Evolutionary conservation across 2,329 filamentous ascomycete genomes (phyloP).

Genomic region (Elsinoe australis): DNA sequence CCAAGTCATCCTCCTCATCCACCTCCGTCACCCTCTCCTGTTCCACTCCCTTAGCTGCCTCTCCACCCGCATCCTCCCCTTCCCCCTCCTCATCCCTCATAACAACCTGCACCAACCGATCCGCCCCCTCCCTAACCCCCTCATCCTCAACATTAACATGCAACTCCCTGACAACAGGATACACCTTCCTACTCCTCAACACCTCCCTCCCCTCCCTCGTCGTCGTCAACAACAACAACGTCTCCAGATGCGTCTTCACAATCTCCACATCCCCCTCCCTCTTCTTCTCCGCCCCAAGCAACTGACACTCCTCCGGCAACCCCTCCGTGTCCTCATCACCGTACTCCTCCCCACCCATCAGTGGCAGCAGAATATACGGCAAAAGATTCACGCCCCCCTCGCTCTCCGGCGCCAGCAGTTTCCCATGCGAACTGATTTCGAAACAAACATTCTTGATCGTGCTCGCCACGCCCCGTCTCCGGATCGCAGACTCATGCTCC

Average conservation of each 20-base stretch:
- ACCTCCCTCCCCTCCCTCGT: slow-evolving; percentile 66
- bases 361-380: slow-evolving; percentile 79
- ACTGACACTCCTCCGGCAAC: slow-evolving; percentile 85
- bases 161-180: slow-evolving; percentile 80
- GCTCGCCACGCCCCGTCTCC: slow-evolving; percentile 87
- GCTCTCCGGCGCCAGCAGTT: slow-evolving; percentile 27
- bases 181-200: slow-evolving; percentile 71
- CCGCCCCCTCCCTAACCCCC: slow-evolving; percentile 72
- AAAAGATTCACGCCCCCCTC: slow-evolving; percentile 70
- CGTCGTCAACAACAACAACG: slow-evolving; percentile 72
- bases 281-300: slow-evolving; percentile 81
- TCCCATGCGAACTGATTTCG: slow-evolving; percentile 63
- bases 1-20: slow-evolving; percentile 34
- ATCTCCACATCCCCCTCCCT: slow-evolving; percentile 70
- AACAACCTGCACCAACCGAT: slow-evolving; percentile 80
- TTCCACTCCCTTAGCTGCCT: too few species aligned
- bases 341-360: slow-evolving; percentile 83
- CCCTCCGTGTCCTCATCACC: slow-evolving; percentile 73
- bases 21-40: slow-evolving; percentile 37
- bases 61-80: slow-evolving; percentile 36
- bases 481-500: slow-evolving; percentile 73
- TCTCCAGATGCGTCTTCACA: slow-evolving; percentile 82
- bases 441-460: slow-evolving; percentile 94
- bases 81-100: slow-evolving; percentile 68
- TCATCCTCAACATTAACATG: slow-evolving; percentile 73